Evolutionary conservation across 805 yeast genomes (phyloP).

Genomic region (Blastobotrys parvus): DNA sequence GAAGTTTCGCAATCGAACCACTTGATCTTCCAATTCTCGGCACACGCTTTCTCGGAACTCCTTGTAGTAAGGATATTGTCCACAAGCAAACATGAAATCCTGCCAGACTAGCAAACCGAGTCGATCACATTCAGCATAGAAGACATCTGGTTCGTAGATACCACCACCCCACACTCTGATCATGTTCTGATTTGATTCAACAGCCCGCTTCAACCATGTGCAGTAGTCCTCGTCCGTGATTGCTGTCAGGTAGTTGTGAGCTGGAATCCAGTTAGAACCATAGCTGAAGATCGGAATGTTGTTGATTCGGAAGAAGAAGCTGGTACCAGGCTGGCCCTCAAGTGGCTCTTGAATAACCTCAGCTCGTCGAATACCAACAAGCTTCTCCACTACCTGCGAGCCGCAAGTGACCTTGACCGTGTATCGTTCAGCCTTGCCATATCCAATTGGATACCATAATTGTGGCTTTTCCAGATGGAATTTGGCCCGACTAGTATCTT

Average conservation of each 20-base stretch:
- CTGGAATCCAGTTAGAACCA: slow-evolving; percentile 46
- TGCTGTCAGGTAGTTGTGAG: slow-evolving; percentile 33
- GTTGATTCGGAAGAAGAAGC: slow-evolving; percentile 39
- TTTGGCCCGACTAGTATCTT: slow-evolving; percentile 3
- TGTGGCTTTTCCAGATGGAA: slow-evolving; percentile 23
- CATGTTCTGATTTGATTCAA: slow-evolving; percentile 37
- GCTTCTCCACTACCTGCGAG: slow-evolving; percentile 8
- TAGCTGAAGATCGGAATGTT: slow-evolving; percentile 31
- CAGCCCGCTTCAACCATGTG: slow-evolving; percentile 30
- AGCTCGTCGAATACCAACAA: slow-evolving; percentile 33
- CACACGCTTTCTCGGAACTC: slow-evolving; percentile 31
- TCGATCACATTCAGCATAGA: slow-evolving; percentile 38
- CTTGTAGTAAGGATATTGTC: slow-evolving; percentile 40
- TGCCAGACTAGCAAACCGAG: slow-evolving; percentile 44
- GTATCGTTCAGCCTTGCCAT: slow-evolving; percentile 34
- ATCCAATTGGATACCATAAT: slow-evolving; percentile 36
- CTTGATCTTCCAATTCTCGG: slow-evolving; percentile 33
- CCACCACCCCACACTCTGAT: slow-evolving; percentile 47
- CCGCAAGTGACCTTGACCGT: slow-evolving; percentile 15
- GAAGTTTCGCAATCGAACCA: slow-evolving; percentile 35
- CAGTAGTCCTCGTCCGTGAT: slow-evolving; percentile 32
- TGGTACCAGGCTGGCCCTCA: slow-evolving; percentile 29
- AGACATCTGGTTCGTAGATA: slow-evolving; percentile 34
- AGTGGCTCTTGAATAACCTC: slow-evolving; percentile 34
- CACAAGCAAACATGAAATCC: slow-evolving; percentile 53